A percentile compares a stretch with the other conserved stretches of the same genome.
phyloP scores from a whole-genome alignment of 2,329 filamentous ascomycete genomes.

The Ophiosphaerella narmari region DNA sequence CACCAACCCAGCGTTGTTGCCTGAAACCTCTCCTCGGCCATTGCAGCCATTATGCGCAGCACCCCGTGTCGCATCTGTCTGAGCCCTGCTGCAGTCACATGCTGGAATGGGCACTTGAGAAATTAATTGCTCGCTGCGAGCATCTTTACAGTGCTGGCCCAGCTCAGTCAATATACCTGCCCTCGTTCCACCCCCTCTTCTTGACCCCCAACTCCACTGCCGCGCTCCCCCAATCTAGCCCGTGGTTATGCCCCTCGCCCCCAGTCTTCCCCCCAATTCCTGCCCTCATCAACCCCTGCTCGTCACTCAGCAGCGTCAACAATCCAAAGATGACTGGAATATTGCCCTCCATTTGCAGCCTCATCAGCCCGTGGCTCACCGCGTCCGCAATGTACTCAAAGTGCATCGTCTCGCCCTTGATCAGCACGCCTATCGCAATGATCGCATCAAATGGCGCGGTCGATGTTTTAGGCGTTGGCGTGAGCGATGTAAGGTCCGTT shows the following conservation, averaged over 20 bases:
- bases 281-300: constrained; percentile 84
- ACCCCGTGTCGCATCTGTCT: background rate
- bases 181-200: constrained; percentile 80
- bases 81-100: background rate
- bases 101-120: background rate
- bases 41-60: constrained; percentile 5
- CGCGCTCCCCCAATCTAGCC: constrained; percentile 92
- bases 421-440: constrained; percentile 92
- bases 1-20: constrained; percentile 14
- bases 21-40: constrained; percentile 4
- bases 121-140: background rate
- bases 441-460: constrained; percentile 80
- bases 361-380: constrained; percentile 91
- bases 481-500: constrained; percentile 58
- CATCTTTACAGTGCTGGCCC: background rate
- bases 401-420: constrained; percentile 99
- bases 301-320: constrained; percentile 84
- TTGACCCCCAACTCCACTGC: constrained; percentile 94
- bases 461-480: constrained; percentile 33
- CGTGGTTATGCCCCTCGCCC: constrained; percentile 79
- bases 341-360: constrained; percentile 85
- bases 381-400: constrained; percentile 98
- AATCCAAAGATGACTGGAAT: constrained; percentile 92
- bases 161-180: constrained; percentile 58
- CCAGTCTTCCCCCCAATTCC: constrained; percentile 61